These are phyloP conservation scores for Lentinus polychrous DNA, from an alignment of 1,284 basidiomycete species.

Conservation along the genomic window DNA sequence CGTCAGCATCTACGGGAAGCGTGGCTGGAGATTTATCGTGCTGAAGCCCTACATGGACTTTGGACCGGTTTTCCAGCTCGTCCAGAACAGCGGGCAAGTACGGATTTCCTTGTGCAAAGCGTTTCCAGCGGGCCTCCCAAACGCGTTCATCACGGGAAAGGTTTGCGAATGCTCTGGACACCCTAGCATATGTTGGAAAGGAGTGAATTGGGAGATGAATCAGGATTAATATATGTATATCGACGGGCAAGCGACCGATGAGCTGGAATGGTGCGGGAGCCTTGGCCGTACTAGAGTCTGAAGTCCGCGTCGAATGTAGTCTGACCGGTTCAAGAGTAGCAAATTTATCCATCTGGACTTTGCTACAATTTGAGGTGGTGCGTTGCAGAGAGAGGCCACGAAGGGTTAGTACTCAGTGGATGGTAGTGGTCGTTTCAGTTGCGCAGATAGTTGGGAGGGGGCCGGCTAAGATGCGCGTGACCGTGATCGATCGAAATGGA, in stretches of 20 bases:
- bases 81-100: slow-evolving; percentile 49
- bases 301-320: slow-evolving; percentile 40
- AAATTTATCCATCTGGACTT: slow-evolving; percentile 84
- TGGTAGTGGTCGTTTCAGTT: too few relatives aligned
- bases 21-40: slow-evolving; percentile 44
- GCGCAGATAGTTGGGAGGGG: too few relatives aligned
- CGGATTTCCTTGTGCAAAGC: slow-evolving; percentile 46
- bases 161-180: slow-evolving; percentile 55
- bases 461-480: too few relatives aligned
- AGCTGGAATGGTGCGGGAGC: slow-evolving; percentile 32
- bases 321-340: slow-evolving; percentile 68
- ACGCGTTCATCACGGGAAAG: slow-evolving; percentile 66
- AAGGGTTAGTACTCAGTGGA: too few relatives aligned
- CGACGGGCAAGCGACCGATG: slow-evolving; percentile 74
- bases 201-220: slow-evolving; percentile 72
- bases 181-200: slow-evolving; percentile 66
- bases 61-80: slow-evolving; percentile 43
- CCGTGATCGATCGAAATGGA: too few relatives aligned
- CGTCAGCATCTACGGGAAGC: slow-evolving; percentile 53
- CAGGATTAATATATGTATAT: slow-evolving; percentile 71
- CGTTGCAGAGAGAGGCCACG: too few relatives aligned
- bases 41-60: slow-evolving; percentile 30
- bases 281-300: slow-evolving; percentile 16
- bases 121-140: slow-evolving; percentile 69
- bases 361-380: too few relatives aligned